Evolutionary conservation across 169 alveolate genomes (phyloP).

Genomic region (Eimeria sp.): DNA sequence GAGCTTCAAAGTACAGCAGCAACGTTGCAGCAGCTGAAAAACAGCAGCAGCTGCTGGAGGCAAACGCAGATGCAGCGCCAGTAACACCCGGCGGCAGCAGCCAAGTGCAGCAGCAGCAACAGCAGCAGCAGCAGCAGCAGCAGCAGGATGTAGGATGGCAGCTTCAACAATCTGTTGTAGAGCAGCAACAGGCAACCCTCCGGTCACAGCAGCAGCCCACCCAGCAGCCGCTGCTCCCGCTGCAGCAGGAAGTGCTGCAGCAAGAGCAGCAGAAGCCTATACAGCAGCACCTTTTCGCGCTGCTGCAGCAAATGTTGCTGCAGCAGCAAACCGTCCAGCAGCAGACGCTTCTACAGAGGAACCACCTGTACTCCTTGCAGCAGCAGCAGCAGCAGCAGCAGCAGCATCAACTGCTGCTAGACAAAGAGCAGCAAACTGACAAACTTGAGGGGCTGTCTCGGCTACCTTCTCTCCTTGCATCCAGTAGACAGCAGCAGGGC

Average conservation of each 20-base stretch:
- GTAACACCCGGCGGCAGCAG: background rate
- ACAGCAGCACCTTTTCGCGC: background rate
- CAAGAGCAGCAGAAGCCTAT: background rate
- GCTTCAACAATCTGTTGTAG: background rate
- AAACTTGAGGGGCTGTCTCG: slow-evolving; percentile 39
- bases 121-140: background rate
- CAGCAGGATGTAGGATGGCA: background rate
- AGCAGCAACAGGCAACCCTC: background rate
- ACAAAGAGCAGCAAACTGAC: slow-evolving; percentile 66
- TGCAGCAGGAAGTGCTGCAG: background rate
- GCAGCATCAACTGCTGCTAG: slow-evolving; percentile 37
- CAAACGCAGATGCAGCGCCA: background rate
- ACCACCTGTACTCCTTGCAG: background rate
- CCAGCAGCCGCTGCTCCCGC: too few species aligned
- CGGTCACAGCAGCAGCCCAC: background rate
- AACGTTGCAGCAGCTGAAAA: background rate
- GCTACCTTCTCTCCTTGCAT: slow-evolving; percentile 20
- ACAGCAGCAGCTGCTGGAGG: background rate
- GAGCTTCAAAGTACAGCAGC: background rate
- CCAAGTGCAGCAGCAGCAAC: slow-evolving; percentile 6
- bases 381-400: slow-evolving; percentile 41
- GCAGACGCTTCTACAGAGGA: background rate
- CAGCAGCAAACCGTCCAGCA: slow-evolving; percentile 23
- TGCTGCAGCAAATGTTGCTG: slow-evolving; percentile 28
- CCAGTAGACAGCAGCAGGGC: background rate